Conservation (phyloP, 2,329 filamentous ascomycete species). For the Penicillium psychrosexuale region DNA sequence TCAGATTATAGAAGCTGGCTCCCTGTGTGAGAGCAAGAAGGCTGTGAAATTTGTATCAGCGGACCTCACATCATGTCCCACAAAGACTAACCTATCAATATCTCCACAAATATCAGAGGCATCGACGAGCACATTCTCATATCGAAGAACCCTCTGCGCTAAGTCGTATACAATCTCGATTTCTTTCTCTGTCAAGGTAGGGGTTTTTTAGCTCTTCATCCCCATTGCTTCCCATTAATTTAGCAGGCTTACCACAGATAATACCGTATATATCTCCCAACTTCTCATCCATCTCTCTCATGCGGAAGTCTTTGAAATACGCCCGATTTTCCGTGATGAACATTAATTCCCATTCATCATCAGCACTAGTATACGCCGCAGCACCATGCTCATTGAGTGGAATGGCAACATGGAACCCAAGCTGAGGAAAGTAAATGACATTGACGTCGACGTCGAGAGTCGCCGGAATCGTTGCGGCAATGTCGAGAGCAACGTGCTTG, state of each 20-base stretch:
- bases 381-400: constrained; percentile 59
- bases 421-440: constrained; percentile 85
- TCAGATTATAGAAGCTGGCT: constrained; percentile 70
- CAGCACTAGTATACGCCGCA: constrained; percentile 62
- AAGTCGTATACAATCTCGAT: constrained; percentile 83
- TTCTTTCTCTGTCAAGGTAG: constrained; percentile 63
- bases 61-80: neutral
- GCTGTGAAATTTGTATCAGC: constrained; percentile 41
- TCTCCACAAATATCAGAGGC: constrained; percentile 83
- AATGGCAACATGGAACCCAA: constrained; percentile 83
- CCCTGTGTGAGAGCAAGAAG: constrained; percentile 75
- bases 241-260: constrained; percentile 66
- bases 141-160: constrained; percentile 65
- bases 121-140: constrained; percentile 62
- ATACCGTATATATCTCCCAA: constrained; percentile 81
- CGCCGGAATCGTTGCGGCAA: constrained; percentile 62
- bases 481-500: constrained; percentile 61
- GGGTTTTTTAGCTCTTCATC: neutral
- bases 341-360: constrained; percentile 70
- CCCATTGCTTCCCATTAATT: neutral
- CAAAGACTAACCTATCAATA: constrained; percentile 62
- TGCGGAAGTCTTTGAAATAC: constrained; percentile 84
- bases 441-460: constrained; percentile 57
- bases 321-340: constrained; percentile 68
- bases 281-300: constrained; percentile 74